Base-by-base conservation (phyloP, 371 early-diverging fungal genomes). In the Mucor indicus region DNA sequence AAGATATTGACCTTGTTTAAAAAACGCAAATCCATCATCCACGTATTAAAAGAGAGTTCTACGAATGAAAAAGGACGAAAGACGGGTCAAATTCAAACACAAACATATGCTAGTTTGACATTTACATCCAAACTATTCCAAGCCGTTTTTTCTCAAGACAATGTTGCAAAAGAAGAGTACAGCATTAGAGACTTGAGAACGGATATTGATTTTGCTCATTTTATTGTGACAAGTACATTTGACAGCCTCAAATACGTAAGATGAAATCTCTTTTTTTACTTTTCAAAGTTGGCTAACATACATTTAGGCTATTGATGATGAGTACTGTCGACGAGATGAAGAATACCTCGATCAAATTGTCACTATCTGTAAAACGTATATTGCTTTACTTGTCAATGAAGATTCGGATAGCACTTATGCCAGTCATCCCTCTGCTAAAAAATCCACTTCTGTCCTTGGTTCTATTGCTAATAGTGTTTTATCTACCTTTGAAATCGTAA, bases 201-300 rank as follows among this genome's bases (percentile, higher is more conserved):
- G 0, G 64, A 79, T 50, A 47, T 72, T n/a, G 68, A 61, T 15
- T 72, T 74, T 54, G 60, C 72, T 3, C 66, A 76, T n/a, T 74
- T 70, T 48, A 44, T 76, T 20, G 59, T 72, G 1, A 30, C 62
- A 15, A 58, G 41, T 32, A 60, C 68, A 0, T 57, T 57, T 13
- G 45, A 53, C 13, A 55, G 58, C 23, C 44, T 69, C 11, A 53
- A 50, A 22, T 30, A 39, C 33, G 66, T 66, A 61, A 40, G 44
- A 29, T 38, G 21, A 15, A 2, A 8, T 16, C 11, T 19, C 10
- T 17, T 21, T 20, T 19, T 19, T 17, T 2, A 16, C 16, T 41
- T 1, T 36, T 15, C 21, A 16, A 17, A 15, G 30, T 23, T 30
- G 4, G n/a, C 19, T 37, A 35, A 12, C 2, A 19, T 20, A 38